Evolutionary conservation across 2,329 filamentous ascomycete species (phyloP), one percentile per base, ranked within the genome.

Genomic region (Waltergamsia citrina): DNA sequence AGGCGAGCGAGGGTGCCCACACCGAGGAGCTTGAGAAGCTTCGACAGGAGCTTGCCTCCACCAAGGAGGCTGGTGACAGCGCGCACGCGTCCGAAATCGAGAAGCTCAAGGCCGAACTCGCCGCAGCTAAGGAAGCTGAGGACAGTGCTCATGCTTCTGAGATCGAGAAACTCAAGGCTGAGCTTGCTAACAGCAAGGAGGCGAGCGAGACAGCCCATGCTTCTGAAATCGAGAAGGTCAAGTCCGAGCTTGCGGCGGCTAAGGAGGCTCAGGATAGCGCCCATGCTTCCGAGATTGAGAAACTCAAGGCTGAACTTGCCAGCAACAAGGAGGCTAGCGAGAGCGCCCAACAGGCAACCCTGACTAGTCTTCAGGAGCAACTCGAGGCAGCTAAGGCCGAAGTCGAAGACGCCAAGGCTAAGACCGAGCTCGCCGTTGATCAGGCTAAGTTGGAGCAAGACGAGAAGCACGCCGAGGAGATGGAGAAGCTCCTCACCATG

Each of bases 401-500:
- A 21, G 24, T 41, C n/a, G 36, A 38, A 16, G 18, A 32, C 11
- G 38, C 40, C 23, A 56, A 56, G 43, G 25, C 14, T n/a, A 27
- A 61, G 33, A 49, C 40, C 35, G 49, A 52, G 16, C 50, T 63
- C 40, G 45, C 50, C 5, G 44, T 53, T 11, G 57, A 65, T 34
- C 33, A 63, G 16, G 50, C 54, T 25, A 65, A 60, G 50, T 53
- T 58, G 12, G 62, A 67, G 15, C 57, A 68, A 25, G 56, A 68
- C 40, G 52, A 59, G 23, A 59, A 57, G 45, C 59, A 68, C 48
- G 57, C 63, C 27, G 55, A 55, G 16, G 63, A 70, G 38, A 53
- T 74, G 17, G 62, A 69, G 42, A 65, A 65, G 42, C 50, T 71
- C 14, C 51, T 63, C 24, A 50, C 52, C 16, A 50, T 57, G 35